phyloP scores from a whole-genome alignment of 2,329 filamentous ascomycete species.

The Alternaria gaisen region DNA sequence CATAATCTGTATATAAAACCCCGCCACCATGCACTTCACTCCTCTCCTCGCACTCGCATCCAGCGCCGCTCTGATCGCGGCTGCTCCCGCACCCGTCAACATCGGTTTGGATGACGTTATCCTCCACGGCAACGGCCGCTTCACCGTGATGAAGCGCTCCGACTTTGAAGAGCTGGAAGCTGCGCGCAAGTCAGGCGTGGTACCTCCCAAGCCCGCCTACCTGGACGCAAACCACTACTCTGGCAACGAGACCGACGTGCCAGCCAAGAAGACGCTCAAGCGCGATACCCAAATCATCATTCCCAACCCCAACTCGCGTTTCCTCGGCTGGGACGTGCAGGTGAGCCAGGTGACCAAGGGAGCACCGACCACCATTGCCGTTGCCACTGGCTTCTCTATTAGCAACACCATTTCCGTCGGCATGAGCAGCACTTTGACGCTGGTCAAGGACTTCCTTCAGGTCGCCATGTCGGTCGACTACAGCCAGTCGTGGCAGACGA shows the following conservation, averaged over 20 bases:
- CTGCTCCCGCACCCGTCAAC: constrained; percentile 26
- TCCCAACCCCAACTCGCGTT: constrained; percentile 32
- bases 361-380: constrained; percentile 35
- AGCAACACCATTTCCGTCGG: constrained; percentile 45
- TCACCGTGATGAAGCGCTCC: constrained; percentile 33
- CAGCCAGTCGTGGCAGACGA: constrained; percentile 44
- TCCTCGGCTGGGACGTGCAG: constrained; percentile 53
- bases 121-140: constrained; percentile 36
- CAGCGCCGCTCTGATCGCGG: constrained; percentile 23
- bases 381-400: constrained; percentile 50
- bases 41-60: constrained; percentile 25
- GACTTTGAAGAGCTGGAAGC: constrained; percentile 30
- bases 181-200: constrained; percentile 20
- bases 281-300: constrained; percentile 29
- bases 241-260: constrained; percentile 10
- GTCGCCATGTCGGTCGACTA: constrained; percentile 39
- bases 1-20: background rate
- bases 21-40: constrained; percentile 29
- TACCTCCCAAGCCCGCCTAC: constrained; percentile 30
- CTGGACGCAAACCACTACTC: constrained; percentile 26
- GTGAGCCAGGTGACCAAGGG: constrained; percentile 51
- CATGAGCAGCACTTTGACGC: constrained; percentile 19
- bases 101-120: constrained; percentile 37
- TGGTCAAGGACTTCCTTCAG: constrained; percentile 40
- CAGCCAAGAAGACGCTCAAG: constrained; percentile 14